Conservation (phyloP, 768 basidiomycete species). For the Hericium rajendrae region DNA sequence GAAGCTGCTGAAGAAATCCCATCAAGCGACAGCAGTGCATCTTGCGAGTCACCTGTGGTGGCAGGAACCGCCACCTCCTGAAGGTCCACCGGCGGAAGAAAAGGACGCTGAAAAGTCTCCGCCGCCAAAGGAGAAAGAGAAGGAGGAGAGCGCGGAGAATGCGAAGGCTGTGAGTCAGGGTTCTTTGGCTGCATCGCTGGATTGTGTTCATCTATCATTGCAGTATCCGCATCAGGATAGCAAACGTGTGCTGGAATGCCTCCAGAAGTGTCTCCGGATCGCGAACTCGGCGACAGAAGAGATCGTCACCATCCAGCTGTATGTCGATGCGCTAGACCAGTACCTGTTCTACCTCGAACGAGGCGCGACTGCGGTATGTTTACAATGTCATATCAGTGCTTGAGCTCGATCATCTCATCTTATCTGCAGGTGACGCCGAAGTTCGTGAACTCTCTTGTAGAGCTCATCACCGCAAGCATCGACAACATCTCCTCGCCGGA, state of each 20-base stretch:
- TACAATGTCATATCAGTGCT: neutral
- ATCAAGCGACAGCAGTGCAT: constrained; percentile 91
- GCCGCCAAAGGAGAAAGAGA: constrained; percentile 30
- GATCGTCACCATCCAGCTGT: constrained; percentile 91
- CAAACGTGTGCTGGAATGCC: constrained; percentile 93
- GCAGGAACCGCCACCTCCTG: constrained; percentile 52
- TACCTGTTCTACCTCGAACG: constrained; percentile 96
- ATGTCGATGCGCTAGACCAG: constrained; percentile 92
- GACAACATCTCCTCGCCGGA: constrained; percentile 85
- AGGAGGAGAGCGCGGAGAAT: constrained; percentile 24
- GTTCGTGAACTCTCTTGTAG: constrained; percentile 93
- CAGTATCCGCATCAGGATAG: constrained; percentile 88
- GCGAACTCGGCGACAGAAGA: constrained; percentile 96
- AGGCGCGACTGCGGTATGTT: constrained; percentile 78
- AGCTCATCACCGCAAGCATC: constrained; percentile 89
- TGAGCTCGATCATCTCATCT: neutral
- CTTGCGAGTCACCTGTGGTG: constrained; percentile 98
- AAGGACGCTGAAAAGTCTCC: constrained; percentile 24
- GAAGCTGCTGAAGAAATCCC: constrained; percentile 94
- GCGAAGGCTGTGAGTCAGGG: constrained; percentile 20
- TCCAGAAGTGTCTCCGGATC: constrained; percentile 93
- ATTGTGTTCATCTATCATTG: neutral
- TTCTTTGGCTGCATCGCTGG: neutral
- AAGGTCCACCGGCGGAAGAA: constrained; percentile 23
- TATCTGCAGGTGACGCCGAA: constrained; percentile 76